Evolutionary conservation across 2,329 filamentous ascomycete genomes (phyloP), one percentile per base, ranked within the genome.

Genomic region (Fusarium xylarioides): DNA sequence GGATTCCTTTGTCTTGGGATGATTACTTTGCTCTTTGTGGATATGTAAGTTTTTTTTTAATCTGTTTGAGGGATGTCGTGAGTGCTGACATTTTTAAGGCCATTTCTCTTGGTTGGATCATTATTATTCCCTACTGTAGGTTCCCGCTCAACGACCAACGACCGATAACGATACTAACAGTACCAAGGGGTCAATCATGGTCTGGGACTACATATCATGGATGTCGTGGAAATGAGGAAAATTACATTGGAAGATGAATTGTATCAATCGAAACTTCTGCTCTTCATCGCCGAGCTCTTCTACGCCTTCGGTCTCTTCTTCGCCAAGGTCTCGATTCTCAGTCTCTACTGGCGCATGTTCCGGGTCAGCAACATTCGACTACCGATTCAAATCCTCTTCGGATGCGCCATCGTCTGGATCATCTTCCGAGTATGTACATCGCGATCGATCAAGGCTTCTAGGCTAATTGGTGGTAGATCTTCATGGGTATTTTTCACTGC

Each of bases 311-410:
- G 77, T 5, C 67, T 81, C 0, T 78, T 75, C 52, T 77, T 77
- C 19, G 75, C 71, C 10, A 81, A 81, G 37, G 49, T 76, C 3
- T 74, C 79, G 2, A 74, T 81, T 8, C 68, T 81, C 2, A 71
- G 63, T 52, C 72, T 81, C 7, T 81, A 81, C 65, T 80, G 77
- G 77, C 78, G 79, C 35, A 73, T 81, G 63, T 81, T 81, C 40
- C 68, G 75, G 0, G 71, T 77, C 23, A 74, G 66, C 16, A 66
- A 56, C 26, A 77, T 77, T 52, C 71, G 71, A 37, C 53, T 78
- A 1, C 74, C 78, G 14, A 80, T 81, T 23, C 71, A 76, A 11
- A 73, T 80, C 3, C 66, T 81, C 1, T 71, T 78, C 11, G 77
- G 46, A 5, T 71, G 70, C 12, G 70, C 77, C 1, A 11, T 76